phyloP scores from a whole-genome alignment of 106 monocot species.

The Narthecium ossifragum region DNA sequence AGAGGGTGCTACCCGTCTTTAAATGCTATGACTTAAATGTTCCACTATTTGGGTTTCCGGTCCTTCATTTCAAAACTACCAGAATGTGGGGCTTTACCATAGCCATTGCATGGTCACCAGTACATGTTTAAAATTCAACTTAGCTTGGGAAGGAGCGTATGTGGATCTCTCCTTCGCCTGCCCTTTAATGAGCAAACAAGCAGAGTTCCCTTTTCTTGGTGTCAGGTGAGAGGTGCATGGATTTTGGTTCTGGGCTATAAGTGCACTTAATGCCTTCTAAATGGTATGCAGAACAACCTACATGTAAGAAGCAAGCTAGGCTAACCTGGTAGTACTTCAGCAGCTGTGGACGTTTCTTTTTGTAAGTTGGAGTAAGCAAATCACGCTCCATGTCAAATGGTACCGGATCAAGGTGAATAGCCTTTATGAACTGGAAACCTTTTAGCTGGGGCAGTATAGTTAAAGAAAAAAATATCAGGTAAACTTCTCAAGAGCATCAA shows the following conservation, averaged over 20 bases:
- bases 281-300: neutral
- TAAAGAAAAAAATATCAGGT: neutral
- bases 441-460: conserved; percentile 43
- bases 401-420: conserved; percentile 77
- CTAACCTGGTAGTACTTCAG: conserved; percentile 89
- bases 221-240: neutral
- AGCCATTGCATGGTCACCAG: too few relatives aligned
- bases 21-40: too few relatives aligned
- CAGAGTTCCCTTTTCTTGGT: neutral
- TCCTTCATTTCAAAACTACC: too few relatives aligned
- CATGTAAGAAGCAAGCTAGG: neutral
- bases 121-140: too few relatives aligned
- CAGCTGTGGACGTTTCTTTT: conserved; percentile 90
- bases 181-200: neutral
- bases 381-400: conserved; percentile 93
- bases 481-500: neutral
- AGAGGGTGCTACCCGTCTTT: too few relatives aligned
- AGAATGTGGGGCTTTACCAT: too few relatives aligned
- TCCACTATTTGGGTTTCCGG: too few relatives aligned
- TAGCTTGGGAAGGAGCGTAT: neutral
- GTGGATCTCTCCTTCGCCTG: too few relatives aligned
- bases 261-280: neutral
- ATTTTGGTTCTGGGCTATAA: neutral
- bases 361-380: conserved; percentile 84
- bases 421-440: conserved; percentile 86